Evolutionary conservation across 164 flowering plant genomes (phyloP).

Genomic region (Sedum album): DNA sequence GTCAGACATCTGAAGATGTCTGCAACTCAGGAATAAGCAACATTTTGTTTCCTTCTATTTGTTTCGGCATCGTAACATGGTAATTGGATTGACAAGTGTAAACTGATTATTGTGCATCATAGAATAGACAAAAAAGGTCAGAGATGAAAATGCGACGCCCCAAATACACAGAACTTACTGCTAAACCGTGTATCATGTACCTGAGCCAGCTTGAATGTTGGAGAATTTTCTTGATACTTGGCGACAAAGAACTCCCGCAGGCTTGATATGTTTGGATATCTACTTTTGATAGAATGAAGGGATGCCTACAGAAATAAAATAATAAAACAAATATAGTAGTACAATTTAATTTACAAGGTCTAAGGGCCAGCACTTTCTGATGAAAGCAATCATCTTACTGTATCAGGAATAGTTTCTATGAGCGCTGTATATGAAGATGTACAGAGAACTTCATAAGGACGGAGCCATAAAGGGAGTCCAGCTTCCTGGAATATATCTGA

Average conservation of each 20-base stretch:
- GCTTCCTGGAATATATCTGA: constrained; percentile 99
- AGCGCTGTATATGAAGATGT: constrained; percentile 99
- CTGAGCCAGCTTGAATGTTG: constrained; percentile 97
- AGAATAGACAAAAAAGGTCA: background rate
- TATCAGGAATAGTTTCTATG: constrained; percentile 97
- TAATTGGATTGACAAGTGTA: background rate
- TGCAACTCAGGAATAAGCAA: background rate
- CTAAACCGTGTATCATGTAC: constrained; percentile 28
- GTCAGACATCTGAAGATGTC: background rate
- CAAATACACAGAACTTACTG: background rate
- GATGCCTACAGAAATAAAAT: constrained; percentile 57
- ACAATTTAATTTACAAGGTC: background rate
- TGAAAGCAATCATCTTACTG: constrained; percentile 40
- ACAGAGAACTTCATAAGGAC: constrained; percentile 94
- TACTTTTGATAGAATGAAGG: constrained; percentile 89
- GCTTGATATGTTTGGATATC: constrained; percentile 75
- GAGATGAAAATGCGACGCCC: background rate
- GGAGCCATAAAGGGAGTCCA: constrained; percentile 96
- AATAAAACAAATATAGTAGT: background rate
- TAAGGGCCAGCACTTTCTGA: background rate
- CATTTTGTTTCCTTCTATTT: background rate
- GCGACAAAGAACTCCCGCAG: constrained; percentile 87
- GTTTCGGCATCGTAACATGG: background rate
- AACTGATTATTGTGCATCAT: background rate
- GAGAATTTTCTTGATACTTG: constrained; percentile 89